These are phyloP conservation scores for Ceratobasidium sp. DNA, from an alignment of 1,284 basidiomycete genomes.

Conservation along the genomic window DNA sequence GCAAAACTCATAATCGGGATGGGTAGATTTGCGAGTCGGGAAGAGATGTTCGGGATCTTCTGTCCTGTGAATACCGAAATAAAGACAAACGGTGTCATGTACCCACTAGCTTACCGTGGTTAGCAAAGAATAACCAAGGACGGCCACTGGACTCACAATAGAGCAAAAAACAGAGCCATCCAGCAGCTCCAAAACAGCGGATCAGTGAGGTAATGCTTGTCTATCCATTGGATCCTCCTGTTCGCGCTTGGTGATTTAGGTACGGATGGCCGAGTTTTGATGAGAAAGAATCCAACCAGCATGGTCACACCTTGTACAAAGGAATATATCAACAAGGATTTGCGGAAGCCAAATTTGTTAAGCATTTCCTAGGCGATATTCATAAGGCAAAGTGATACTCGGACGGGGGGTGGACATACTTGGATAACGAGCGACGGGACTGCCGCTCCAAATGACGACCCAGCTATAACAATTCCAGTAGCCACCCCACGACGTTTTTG, in stretches of 20 bases:
- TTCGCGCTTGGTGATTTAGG: constrained; percentile 26
- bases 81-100: constrained; percentile 42
- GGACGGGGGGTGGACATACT: background rate
- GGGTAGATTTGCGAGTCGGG: constrained; percentile 39
- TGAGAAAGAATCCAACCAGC: constrained; percentile 37
- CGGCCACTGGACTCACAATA: constrained; percentile 5
- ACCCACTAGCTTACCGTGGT: constrained; percentile 17
- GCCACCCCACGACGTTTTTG: constrained; percentile 42
- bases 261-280: constrained; percentile 39
- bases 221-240: constrained; percentile 40
- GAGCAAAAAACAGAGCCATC: constrained; percentile 17
- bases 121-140: background rate
- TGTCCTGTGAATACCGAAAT: constrained; percentile 42
- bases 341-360: constrained; percentile 40
- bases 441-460: constrained; percentile 42
- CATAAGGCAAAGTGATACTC: background rate
- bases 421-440: constrained; percentile 24
- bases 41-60: constrained; percentile 34
- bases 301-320: constrained; percentile 40
- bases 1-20: constrained; percentile 42
- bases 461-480: constrained; percentile 44
- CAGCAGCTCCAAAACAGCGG: constrained; percentile 36
- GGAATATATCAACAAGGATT: constrained; percentile 42
- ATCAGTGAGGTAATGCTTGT: constrained; percentile 22
- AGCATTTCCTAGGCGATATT: constrained; percentile 39